These are phyloP conservation scores for Santalum album DNA, from an alignment of 164 flowering plant species.

Conservation along the genomic window DNA sequence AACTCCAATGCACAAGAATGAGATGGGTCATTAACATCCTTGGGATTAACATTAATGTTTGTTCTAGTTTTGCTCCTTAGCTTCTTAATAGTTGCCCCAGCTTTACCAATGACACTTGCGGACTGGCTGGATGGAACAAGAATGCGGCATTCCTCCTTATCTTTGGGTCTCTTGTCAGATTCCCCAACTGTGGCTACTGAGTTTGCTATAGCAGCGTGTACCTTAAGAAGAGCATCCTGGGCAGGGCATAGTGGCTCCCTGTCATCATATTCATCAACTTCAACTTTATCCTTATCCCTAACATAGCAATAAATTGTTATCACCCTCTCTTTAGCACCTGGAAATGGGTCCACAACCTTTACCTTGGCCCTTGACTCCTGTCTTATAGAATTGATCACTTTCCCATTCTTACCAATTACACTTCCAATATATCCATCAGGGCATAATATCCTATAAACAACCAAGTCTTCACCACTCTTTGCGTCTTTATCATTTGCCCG, in stretches of 20 bases:
- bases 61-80: slow-evolving; percentile 67
- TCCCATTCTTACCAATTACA: slow-evolving; percentile 94
- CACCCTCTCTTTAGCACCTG: slow-evolving; percentile 79
- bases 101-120: slow-evolving; percentile 90
- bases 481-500: neutral
- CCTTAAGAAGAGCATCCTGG: slow-evolving; percentile 87
- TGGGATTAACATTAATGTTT: slow-evolving; percentile 51
- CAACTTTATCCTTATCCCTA: slow-evolving; percentile 56
- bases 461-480: neutral
- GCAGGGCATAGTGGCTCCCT: slow-evolving; percentile 68
- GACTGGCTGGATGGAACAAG: slow-evolving; percentile 94
- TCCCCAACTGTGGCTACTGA: slow-evolving; percentile 43
- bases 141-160: slow-evolving; percentile 68
- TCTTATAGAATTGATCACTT: slow-evolving; percentile 77
- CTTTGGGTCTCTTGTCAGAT: slow-evolving; percentile 37
- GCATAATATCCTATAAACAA: slow-evolving; percentile 45
- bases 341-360: slow-evolving; percentile 92
- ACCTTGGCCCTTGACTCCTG: slow-evolving; percentile 78
- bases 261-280: slow-evolving; percentile 48
- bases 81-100: slow-evolving; percentile 75
- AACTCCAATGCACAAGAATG: too few species aligned
- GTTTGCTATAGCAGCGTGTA: slow-evolving; percentile 71
- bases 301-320: slow-evolving; percentile 69
- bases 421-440: slow-evolving; percentile 80
- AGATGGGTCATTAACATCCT: too few species aligned